Evolutionary conservation across 2,329 filamentous ascomycete genomes (phyloP), one percentile per base, ranked within the genome.

Genomic region (Teratosphaeria nubilosa): DNA sequence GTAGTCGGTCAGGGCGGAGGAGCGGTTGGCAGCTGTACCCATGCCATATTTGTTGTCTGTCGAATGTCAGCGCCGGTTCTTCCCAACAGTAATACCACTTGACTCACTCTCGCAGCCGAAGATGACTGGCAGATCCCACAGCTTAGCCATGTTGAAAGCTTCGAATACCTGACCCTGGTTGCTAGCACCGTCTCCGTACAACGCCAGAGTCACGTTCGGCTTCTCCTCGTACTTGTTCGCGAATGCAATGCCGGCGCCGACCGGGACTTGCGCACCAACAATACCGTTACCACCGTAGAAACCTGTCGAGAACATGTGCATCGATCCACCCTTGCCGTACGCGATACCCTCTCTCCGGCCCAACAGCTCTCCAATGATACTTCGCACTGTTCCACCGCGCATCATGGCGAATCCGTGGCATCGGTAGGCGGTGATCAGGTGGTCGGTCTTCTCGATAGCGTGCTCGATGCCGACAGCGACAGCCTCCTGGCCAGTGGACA

Each of bases 101-200:
- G 31, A 64, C 90, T 75, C 80, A 96, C 91, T 99, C 82, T 99
- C 94, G 77, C 94, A 99, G 68, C 90, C 91, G 73, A 99, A 99
- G 67, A 99, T 87, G 67, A 91, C 85, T 57, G 94, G 94, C 53
- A 99, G 82, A 69, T 94, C 91, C 94, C 94, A 99, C 66, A 99
- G 86, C 84, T 97, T 97, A 64, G 94, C 94, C 94, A 99, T 99
- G 86, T 99, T 99, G 85, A 95, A 99, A 62, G 94, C 91, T 83
- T 99, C 94, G 72, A 99, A 99, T 69, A 99, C 94, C 79, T 99
- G 94, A 65, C 94, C 94, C 82, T 99, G 94, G 83, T 99, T 99
- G 82, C 87, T 90, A 66, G 94, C 94, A 82, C 94, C 94, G 71
- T 99, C 94, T 81, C 94, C 94, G 78, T 99, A 99, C 60, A 99